These are phyloP conservation scores for Rubia balearica DNA, from an alignment of 305 asterid species.

Conservation along the genomic window DNA sequence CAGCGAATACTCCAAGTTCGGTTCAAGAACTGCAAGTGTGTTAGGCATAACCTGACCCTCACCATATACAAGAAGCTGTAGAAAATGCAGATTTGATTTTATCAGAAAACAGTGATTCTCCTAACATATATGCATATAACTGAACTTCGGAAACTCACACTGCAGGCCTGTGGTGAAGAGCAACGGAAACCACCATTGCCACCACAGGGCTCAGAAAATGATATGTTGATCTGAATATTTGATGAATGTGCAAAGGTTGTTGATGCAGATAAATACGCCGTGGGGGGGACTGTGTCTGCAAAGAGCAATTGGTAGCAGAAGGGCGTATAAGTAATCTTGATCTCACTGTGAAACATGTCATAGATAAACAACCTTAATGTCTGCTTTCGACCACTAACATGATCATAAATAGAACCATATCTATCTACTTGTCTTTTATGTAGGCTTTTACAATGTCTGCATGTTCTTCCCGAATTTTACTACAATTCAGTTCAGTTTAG, in stretches of 20 bases:
- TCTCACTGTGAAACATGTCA: no score
- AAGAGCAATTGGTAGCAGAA: conserved; percentile 8
- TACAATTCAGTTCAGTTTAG: neutral
- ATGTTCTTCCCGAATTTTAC: no score
- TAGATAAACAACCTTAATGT: no score
- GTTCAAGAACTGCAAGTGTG: conserved; percentile 46
- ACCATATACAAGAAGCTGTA: conserved; percentile 88
- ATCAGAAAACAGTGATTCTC: conserved; percentile 1
- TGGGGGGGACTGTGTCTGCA: conserved; percentile 74
- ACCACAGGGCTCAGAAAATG: conserved; percentile 69
- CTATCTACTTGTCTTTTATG: no score
- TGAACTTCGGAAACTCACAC: conserved; percentile 53
- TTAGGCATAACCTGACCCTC: conserved; percentile 64
- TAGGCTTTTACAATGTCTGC: no score
- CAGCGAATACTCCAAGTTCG: conserved; percentile 49
- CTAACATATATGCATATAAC: neutral
- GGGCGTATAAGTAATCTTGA: no score
- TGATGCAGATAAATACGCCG: conserved; percentile 53
- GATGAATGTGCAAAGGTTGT: conserved; percentile 58
- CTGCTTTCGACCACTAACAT: no score
- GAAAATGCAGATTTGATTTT: neutral
- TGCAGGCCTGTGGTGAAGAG: conserved; percentile 61
- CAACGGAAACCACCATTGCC: conserved; percentile 69
- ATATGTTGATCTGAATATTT: conserved; percentile 48
- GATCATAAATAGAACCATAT: no score